phyloP scores from a whole-genome alignment of 768 basidiomycete species.

The Suillus occidentalis region DNA sequence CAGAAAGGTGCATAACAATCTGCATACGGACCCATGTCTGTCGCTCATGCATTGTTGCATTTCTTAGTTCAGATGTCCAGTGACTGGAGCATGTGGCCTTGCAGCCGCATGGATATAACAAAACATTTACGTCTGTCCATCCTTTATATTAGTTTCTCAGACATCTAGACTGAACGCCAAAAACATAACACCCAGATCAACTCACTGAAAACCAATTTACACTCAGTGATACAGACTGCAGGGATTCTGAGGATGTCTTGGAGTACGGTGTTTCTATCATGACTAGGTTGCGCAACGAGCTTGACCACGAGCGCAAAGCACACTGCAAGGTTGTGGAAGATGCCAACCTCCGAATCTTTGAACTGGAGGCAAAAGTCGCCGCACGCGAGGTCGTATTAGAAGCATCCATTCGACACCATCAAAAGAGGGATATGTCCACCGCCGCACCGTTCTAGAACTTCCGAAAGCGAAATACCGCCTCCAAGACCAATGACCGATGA shows the following conservation, averaged over 20 bases:
- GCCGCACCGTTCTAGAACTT: neutral
- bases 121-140: conserved; percentile 43
- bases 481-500: conserved; percentile 33
- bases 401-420: conserved; percentile 18
- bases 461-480: conserved; percentile 8
- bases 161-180: conserved; percentile 9
- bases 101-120: conserved; percentile 42
- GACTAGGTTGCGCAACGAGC: conserved; percentile 39
- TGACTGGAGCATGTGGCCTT: conserved; percentile 47
- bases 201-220: conserved; percentile 2
- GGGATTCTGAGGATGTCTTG: conserved; percentile 29
- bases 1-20: conserved; percentile 51
- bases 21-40: neutral
- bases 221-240: conserved; percentile 4
- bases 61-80: conserved; percentile 44
- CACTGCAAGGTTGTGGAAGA: conserved; percentile 41
- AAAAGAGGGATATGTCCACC: neutral
- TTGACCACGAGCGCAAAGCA: conserved; percentile 44
- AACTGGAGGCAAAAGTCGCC: conserved; percentile 54
- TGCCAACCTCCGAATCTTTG: conserved; percentile 41
- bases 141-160: conserved; percentile 11
- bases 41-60: conserved; percentile 4
- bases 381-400: conserved; percentile 59
- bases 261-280: conserved; percentile 49
- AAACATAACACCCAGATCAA: conserved; percentile 19